phyloP scores from a whole-genome alignment of 225 moss, liverwort and hornwort genomes.

The Lunularia cruciata region DNA sequence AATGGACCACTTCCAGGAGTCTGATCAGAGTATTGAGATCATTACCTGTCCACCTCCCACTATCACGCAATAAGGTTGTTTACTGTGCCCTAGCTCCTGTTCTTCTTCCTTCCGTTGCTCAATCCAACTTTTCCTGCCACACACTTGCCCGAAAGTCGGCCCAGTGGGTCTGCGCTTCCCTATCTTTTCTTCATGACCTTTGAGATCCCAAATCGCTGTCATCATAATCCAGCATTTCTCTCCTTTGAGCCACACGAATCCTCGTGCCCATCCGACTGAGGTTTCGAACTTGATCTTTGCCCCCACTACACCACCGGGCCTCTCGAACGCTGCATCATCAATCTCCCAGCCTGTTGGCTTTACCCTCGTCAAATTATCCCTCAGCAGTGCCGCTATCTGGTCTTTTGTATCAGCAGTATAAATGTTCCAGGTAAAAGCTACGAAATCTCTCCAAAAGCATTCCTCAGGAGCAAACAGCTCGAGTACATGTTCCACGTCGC shows the following conservation, averaged over 20 bases:
- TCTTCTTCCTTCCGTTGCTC: neutral
- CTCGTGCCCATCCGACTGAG: constrained; percentile 12
- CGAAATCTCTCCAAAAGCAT: constrained; percentile 28
- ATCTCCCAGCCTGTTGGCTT: constrained; percentile 14
- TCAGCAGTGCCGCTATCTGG: constrained; percentile 13
- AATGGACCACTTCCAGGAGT: neutral
- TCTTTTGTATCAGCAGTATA: constrained; percentile 16
- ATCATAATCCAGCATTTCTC: constrained; percentile 24
- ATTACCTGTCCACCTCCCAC: constrained; percentile 19
- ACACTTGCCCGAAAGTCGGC: neutral
- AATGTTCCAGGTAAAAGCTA: constrained; percentile 27
- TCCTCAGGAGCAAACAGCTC: constrained; percentile 11
- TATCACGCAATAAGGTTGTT: constrained; percentile 19
- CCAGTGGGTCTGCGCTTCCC: neutral
- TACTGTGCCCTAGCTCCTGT: neutral
- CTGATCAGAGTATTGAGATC: neutral
- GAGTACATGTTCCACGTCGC: constrained; percentile 1
- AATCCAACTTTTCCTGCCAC: constrained; percentile 4
- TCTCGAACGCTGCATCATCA: constrained; percentile 3
- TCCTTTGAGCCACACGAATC: constrained; percentile 13
- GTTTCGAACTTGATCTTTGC: constrained; percentile 23
- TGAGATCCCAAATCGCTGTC: constrained; percentile 24
- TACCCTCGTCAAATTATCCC: neutral
- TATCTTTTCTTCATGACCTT: constrained; percentile 26
- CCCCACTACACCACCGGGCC: neutral